Percentiles rank a stretch among this genome's conserved stretches.
Conservation (phyloP, 371 early-diverging fungal genomes). For the Dichotomocladium elegans region DNA sequence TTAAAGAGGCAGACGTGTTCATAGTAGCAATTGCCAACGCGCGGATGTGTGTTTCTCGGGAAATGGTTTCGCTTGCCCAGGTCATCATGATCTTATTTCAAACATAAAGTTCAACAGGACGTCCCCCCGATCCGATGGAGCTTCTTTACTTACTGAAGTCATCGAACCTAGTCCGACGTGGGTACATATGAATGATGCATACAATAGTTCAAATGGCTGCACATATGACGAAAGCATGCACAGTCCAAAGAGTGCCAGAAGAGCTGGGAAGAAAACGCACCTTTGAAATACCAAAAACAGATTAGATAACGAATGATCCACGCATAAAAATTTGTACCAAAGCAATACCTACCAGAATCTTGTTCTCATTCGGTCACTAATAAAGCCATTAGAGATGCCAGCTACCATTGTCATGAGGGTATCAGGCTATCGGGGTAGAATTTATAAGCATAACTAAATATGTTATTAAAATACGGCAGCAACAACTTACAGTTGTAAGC, state of each 20-base stretch:
- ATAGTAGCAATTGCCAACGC: slow-evolving; percentile 45
- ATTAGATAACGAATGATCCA: too few species aligned
- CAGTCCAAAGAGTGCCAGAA: slow-evolving; percentile 27
- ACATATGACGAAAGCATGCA: slow-evolving; percentile 35
- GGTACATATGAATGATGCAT: slow-evolving; percentile 30
- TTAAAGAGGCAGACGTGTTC: slow-evolving; percentile 39
- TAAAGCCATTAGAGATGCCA: slow-evolving; percentile 34
- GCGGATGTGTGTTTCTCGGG: slow-evolving; percentile 25
- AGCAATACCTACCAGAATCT: slow-evolving; percentile 25
- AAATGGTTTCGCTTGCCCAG: slow-evolving; percentile 48
- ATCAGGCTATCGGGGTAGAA: slow-evolving; percentile 25
- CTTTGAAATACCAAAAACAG: slow-evolving; percentile 6
- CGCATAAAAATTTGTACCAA: neutral
- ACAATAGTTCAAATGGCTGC: slow-evolving; percentile 40
- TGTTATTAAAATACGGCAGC: neutral
- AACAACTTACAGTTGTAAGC: slow-evolving; percentile 33
- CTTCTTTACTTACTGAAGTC: slow-evolving; percentile 24
- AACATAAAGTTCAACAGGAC: neutral
- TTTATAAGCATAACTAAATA: neutral
- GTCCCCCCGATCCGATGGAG: neutral
- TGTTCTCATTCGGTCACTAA: slow-evolving; percentile 32
- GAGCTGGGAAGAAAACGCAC: slow-evolving; percentile 32
- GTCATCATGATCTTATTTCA: slow-evolving; percentile 39
- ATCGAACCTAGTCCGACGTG: slow-evolving; percentile 35
- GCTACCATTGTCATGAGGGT: slow-evolving; percentile 36